phyloP scores from a whole-genome alignment of 2,329 filamentous ascomycete genomes.

The Dactylellina drechsleri region DNA sequence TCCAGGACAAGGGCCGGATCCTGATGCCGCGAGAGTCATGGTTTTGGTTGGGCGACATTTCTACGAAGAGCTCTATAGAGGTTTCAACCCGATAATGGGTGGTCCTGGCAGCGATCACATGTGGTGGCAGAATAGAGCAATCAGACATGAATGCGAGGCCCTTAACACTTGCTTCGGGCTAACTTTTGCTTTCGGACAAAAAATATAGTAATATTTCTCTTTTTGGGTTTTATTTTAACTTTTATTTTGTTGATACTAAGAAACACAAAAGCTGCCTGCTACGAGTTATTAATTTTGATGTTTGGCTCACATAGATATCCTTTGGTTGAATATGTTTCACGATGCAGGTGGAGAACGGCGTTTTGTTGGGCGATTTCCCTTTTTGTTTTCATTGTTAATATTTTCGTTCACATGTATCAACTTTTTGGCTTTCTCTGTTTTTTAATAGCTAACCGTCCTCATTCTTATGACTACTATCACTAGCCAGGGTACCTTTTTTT shows the following conservation, averaged over 20 bases:
- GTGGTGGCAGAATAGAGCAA: constrained; percentile 54
- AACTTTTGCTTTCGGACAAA: constrained; percentile 55
- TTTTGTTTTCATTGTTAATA: constrained; percentile 12
- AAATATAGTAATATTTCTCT: constrained; percentile 22
- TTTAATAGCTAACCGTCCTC: constrained; percentile 9
- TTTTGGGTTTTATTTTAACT: neutral
- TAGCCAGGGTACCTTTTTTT: constrained; percentile 4
- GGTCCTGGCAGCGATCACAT: constrained; percentile 31
- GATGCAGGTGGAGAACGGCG: constrained; percentile 36
- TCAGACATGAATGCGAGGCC: constrained; percentile 54
- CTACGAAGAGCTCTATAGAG: constrained; percentile 52
- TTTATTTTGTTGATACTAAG: neutral
- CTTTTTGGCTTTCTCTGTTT: constrained; percentile 6
- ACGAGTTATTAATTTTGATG: neutral
- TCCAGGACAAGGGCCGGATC: constrained; percentile 42
- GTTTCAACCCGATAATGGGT: constrained; percentile 42
- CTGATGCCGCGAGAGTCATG: constrained; percentile 55
- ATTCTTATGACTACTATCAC: constrained; percentile 7
- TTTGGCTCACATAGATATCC: constrained; percentile 22
- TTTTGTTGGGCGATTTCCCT: constrained; percentile 35
- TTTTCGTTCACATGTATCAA: neutral
- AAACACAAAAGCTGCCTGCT: neutral
- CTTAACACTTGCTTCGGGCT: constrained; percentile 52
- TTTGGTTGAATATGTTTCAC: constrained; percentile 27
- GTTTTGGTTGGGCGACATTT: constrained; percentile 54